A percentile compares a stretch with the other conserved stretches of the same genome.
These are phyloP conservation scores for Ogataea thermomethanolica DNA, from an alignment of 805 yeast genomes.

Conservation along the genomic window DNA sequence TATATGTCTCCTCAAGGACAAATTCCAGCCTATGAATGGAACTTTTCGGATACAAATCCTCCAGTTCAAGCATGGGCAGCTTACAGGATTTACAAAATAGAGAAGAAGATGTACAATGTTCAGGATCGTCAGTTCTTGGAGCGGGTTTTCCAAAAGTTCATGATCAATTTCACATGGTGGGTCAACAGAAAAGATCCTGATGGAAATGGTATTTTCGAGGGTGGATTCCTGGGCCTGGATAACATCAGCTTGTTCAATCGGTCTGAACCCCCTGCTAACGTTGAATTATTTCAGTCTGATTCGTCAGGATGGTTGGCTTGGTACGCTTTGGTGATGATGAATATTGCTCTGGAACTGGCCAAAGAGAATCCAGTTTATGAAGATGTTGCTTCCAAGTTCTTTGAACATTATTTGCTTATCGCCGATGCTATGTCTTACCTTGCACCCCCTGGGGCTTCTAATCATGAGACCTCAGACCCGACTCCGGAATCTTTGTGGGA, in stretches of 20 bases:
- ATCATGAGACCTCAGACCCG: constrained; percentile 27
- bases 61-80: constrained; percentile 98
- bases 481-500: constrained; percentile 78
- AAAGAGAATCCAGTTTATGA: constrained; percentile 83
- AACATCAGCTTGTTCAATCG: constrained; percentile 91
- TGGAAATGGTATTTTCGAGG: constrained; percentile 89
- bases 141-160: constrained; percentile 85
- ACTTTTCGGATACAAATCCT: constrained; percentile 91
- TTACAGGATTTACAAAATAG: constrained; percentile 81
- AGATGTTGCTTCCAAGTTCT: constrained; percentile 89
- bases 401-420: constrained; percentile 86
- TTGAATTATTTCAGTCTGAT: constrained; percentile 87
- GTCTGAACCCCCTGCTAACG: constrained; percentile 94
- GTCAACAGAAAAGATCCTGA: constrained; percentile 84
- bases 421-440: constrained; percentile 89
- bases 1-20: constrained; percentile 99
- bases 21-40: constrained; percentile 96
- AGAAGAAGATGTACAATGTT: constrained; percentile 76
- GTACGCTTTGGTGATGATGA: constrained; percentile 84
- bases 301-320: constrained; percentile 98
- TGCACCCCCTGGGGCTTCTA: constrained; percentile 35
- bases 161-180: constrained; percentile 96
- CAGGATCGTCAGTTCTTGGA: constrained; percentile 83
- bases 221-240: constrained; percentile 90
- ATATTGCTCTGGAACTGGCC: constrained; percentile 86